These are phyloP conservation scores for Chlorella sp. DNA, from an alignment of 139 green algal species.

Conservation along the genomic window DNA sequence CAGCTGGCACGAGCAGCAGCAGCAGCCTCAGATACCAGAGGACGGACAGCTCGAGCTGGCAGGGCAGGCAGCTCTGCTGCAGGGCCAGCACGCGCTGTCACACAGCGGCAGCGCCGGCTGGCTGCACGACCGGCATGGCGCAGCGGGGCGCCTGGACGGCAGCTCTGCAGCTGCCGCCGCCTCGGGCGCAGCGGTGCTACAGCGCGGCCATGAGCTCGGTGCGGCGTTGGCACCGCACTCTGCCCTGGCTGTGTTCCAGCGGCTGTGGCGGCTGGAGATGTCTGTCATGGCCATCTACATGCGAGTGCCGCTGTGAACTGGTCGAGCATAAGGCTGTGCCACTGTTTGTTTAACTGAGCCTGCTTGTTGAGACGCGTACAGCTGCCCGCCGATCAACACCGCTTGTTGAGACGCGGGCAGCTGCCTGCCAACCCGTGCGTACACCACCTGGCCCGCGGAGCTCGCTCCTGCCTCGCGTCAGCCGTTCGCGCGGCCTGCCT, in stretches of 20 bases:
- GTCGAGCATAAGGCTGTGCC: too few relatives aligned
- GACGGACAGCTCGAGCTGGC: background rate
- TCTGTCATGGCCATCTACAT: slow-evolving; percentile 16
- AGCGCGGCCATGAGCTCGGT: background rate
- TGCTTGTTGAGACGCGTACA: too few relatives aligned
- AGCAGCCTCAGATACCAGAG: background rate
- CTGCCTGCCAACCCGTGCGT: too few relatives aligned
- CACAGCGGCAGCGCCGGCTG: background rate
- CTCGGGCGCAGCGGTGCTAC: background rate
- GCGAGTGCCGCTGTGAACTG: background rate
- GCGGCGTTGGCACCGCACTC: background rate
- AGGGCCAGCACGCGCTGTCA: background rate
- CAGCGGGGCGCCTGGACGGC: background rate
- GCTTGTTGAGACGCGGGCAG: too few relatives aligned
- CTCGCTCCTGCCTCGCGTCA: too few relatives aligned
- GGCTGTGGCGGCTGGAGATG: slow-evolving; percentile 4
- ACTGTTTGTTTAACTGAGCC: too few relatives aligned
- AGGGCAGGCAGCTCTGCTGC: background rate
- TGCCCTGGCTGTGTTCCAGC: background rate
- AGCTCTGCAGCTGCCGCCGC: background rate
- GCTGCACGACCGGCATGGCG: background rate
- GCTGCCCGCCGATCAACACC: too few relatives aligned
- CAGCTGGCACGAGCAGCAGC: background rate
- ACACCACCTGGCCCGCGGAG: too few relatives aligned
- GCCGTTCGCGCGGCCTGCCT: too few relatives aligned